Evolutionary conservation across 352 stramenopile genomes (phyloP).

Genomic region (Phytophthora chlamydospora): DNA sequence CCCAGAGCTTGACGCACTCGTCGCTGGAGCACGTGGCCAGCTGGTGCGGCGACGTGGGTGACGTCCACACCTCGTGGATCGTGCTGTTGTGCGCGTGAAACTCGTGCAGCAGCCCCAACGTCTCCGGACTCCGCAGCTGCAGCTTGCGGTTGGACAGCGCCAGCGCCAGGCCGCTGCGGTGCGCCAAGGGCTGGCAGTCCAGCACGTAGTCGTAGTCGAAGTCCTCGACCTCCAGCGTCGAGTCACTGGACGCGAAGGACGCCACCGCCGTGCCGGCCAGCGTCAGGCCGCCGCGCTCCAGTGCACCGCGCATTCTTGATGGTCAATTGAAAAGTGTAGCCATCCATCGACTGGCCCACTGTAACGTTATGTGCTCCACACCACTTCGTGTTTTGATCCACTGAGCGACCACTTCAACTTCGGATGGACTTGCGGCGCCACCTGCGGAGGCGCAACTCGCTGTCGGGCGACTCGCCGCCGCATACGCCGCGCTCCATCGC

Average conservation of each 20-base stretch:
- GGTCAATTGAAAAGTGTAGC: conserved; percentile 15
- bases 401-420: conserved; percentile 4
- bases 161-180: conserved; percentile 60
- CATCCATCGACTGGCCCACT: not conserved
- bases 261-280: conserved; percentile 73
- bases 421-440: conserved; percentile 23
- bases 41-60: conserved; percentile 59
- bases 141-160: conserved; percentile 73
- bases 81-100: conserved; percentile 80
- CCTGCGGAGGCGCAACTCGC: conserved; percentile 11
- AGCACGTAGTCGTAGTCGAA: conserved; percentile 91
- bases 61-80: conserved; percentile 87
- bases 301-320: conserved; percentile 48
- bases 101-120: conserved; percentile 65
- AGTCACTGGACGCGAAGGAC: conserved; percentile 54
- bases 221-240: conserved; percentile 46
- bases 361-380: too few species aligned
- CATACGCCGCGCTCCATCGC: conserved; percentile 3
- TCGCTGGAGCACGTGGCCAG: conserved; percentile 87
- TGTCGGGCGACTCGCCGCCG: not conserved
- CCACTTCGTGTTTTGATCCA: too few species aligned
- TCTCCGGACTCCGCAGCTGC: conserved; percentile 75
- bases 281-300: conserved; percentile 50
- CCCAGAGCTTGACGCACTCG: conserved; percentile 88
- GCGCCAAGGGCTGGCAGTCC: conserved; percentile 73